Percentiles rank a stretch among this genome's conserved stretches.
Conservation (phyloP, 78 protist genomes). For the Emiliania huxleyi region DNA sequence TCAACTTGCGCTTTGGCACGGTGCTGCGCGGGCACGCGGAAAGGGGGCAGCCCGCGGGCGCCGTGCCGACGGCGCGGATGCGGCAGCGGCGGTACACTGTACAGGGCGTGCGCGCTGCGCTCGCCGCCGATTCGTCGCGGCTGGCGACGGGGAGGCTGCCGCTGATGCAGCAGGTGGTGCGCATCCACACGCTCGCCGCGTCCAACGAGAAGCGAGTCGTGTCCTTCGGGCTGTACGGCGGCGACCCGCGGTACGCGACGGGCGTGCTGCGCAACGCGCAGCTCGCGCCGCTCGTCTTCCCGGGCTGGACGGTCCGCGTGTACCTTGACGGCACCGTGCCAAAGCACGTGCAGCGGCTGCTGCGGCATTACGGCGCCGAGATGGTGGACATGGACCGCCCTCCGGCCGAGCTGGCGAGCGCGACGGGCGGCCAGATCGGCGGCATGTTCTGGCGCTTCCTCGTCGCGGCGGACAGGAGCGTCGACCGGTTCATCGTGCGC, state of each 20-base stretch:
- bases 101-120: too few relatives aligned
- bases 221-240: background rate
- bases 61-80: background rate
- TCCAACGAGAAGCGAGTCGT: conserved; percentile 19
- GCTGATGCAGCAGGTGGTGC: background rate
- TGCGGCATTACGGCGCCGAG: background rate
- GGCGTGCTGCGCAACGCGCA: conserved; percentile 34
- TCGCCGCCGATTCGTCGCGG: too few relatives aligned
- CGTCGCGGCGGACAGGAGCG: conserved; percentile 25
- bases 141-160: background rate
- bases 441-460: conserved; percentile 50
- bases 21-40: background rate
- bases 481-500: conserved; percentile 39
- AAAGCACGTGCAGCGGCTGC: background rate
- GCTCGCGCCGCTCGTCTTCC: background rate
- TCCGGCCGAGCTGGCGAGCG: background rate
- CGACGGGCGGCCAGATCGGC: background rate
- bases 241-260: background rate
- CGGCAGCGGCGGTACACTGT: background rate
- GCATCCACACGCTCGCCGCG: background rate
- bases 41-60: background rate
- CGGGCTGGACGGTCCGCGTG: conserved; percentile 40
- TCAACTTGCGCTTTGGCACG: background rate
- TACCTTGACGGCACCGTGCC: conserved; percentile 41
- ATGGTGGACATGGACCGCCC: background rate